Evolutionary conservation across 176 grass and related monocot species (phyloP).

Genomic region (Oryza australiensis): DNA sequence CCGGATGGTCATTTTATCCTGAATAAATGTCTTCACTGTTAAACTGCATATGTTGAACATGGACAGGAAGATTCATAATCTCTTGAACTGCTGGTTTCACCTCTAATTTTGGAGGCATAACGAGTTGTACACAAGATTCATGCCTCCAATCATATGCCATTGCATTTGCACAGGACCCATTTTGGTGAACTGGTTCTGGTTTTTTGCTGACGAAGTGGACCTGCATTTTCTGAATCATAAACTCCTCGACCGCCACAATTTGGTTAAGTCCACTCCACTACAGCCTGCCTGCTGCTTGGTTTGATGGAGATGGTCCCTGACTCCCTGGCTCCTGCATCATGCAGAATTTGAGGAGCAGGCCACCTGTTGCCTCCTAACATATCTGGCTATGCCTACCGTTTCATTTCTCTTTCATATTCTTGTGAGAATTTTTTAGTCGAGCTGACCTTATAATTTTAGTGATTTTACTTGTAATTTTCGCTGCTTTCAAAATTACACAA

Average conservation of each 20-base stretch:
- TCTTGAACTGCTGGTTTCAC: not conserved
- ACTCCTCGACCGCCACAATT: conserved; percentile 25
- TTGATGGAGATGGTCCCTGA: conserved; percentile 32
- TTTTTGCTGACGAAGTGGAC: conserved; percentile 28
- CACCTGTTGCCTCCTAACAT: not conserved
- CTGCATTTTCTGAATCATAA: conserved; percentile 35
- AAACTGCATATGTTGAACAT: not conserved
- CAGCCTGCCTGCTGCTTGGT: conserved; percentile 1
- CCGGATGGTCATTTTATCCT: not conserved
- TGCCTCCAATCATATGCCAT: not conserved
- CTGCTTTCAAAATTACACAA: too few species aligned
- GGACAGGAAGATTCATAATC: not conserved
- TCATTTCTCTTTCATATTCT: not conserved
- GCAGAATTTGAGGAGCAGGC: conserved; percentile 19
- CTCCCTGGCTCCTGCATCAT: not conserved
- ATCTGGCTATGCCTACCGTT: not conserved
- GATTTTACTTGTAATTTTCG: too few species aligned
- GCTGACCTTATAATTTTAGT: not conserved
- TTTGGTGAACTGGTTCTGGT: not conserved
- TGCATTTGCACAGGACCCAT: conserved; percentile 15
- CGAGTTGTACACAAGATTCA: not conserved
- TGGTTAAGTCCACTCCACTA: conserved; percentile 25
- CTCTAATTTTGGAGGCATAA: not conserved
- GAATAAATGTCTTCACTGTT: not conserved
- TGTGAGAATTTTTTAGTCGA: not conserved